These are phyloP conservation scores for Balansia obtecta DNA, from an alignment of 2,329 filamentous ascomycete species.

Conservation along the genomic window DNA sequence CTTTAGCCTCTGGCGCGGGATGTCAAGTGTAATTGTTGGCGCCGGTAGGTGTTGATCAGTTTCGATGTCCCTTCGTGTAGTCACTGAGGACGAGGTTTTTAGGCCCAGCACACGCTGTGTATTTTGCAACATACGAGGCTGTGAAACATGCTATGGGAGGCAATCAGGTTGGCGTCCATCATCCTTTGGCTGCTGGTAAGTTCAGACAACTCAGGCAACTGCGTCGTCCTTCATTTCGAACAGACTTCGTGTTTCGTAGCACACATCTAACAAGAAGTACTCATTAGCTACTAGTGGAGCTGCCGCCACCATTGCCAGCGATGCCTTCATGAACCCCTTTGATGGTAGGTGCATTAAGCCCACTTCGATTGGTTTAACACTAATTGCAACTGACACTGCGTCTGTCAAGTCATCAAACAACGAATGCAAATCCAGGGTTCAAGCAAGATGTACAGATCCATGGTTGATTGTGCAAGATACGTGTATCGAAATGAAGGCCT, in stretches of 20 bases:
- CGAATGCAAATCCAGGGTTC: conserved; percentile 98
- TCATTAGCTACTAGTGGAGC: conserved; percentile 75
- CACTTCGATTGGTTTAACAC: not conserved
- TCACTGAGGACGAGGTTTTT: conserved; percentile 4
- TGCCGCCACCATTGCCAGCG: conserved; percentile 89
- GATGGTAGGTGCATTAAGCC: conserved; percentile 54
- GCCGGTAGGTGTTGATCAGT: conserved; percentile 52
- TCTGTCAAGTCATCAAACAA: conserved; percentile 79
- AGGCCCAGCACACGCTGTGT: conserved; percentile 95
- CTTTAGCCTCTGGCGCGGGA: conserved; percentile 85
- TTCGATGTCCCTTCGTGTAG: not conserved
- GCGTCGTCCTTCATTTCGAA: too few species aligned
- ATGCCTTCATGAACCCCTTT: conserved; percentile 98
- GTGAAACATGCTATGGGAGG: conserved; percentile 95
- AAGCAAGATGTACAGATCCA: conserved; percentile 70
- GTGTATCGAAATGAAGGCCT: conserved; percentile 83
- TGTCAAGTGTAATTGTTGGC: conserved; percentile 91
- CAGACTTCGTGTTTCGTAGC: not conserved
- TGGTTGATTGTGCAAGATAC: conserved; percentile 75
- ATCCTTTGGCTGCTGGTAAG: conserved; percentile 84
- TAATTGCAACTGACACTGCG: not conserved
- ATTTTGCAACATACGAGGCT: conserved; percentile 95
- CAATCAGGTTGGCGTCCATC: conserved; percentile 76
- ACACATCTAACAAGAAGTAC: not conserved
- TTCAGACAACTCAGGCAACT: conserved; percentile 1